Base-by-base conservation (phyloP, 805 yeast species). In the Isabelozyma rhagii region DNA sequence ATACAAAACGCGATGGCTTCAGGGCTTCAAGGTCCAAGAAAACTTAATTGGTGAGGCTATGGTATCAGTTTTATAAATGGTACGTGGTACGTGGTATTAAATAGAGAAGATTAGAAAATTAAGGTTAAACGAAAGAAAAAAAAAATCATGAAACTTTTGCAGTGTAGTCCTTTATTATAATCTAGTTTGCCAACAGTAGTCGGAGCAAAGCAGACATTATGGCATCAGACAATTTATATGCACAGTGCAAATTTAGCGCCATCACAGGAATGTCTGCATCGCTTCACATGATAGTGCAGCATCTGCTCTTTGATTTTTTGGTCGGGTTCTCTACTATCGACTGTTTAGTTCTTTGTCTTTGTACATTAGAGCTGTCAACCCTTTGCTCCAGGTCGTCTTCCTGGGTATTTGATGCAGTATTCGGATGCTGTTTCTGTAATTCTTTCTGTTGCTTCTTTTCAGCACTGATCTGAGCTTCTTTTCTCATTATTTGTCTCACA, bases 401-500 rank as follows among this genome's bases (percentile, higher is more conserved):
- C 8, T 29, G 27, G 38, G 15, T 44, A 45, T 25, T 39, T 25
- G 8, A 15, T 31, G 50, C 27, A 44, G 11, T 44, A 42, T 45
- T 40, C 44, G 57, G 51, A 62, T 67, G 62, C 59, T 71, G 73
- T 59, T 73, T 70, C 51, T 68, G 72, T 50, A 65, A 58, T 57
- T 72, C 75, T 55, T 70, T 71, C 51, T 68, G 75, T 55, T 71
- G 76, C 47, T 73, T 72, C 69, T 72, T 74, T 55, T 74, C 78
- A 21, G 74, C 76, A 44, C 68, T 68, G 43, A 65, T 63, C 41
- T 72, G 73, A 8, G 77, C 77, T 59, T 88, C 96, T 54, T 85
- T 84, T 57, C 91, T 78, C 80, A 87, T 89, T 50, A 92, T 89
- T 61, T 90, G 97, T 63, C 96, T 82, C 10, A 92, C 96, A 31